These are phyloP conservation scores for Gastrodia elata DNA, from an alignment of 106 monocot species.

Conservation along the genomic window DNA sequence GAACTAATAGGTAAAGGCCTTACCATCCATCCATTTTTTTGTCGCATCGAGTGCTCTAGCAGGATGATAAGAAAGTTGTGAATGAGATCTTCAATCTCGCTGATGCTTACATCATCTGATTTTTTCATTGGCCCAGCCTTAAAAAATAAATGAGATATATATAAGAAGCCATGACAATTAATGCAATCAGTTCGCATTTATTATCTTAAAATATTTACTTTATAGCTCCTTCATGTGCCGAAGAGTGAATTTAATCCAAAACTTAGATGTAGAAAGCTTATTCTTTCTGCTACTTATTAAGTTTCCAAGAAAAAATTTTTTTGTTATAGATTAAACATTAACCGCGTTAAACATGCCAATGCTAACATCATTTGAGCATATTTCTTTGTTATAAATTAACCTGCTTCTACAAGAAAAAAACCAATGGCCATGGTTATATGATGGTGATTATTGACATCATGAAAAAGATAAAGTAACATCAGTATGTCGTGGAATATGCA, in stretches of 20 bases:
- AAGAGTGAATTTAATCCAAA: not conserved
- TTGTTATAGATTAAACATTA: not conserved
- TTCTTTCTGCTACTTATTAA: not conserved
- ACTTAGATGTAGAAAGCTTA: not conserved
- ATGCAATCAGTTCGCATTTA: not conserved
- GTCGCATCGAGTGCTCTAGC: constrained; percentile 93
- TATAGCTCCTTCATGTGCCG: not conserved
- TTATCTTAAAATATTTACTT: not conserved
- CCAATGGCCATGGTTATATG: not conserved
- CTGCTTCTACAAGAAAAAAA: not conserved
- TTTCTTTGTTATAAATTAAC: not conserved
- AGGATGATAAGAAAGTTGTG: constrained; percentile 91
- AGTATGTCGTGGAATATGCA: no score
- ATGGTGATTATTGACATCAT: not conserved
- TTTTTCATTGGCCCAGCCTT: constrained; percentile 49
- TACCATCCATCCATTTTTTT: constrained; percentile 98
- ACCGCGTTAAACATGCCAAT: not conserved
- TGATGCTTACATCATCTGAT: constrained; percentile 44
- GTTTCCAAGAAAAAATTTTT: not conserved
- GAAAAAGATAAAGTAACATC: no score
- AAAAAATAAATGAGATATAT: not conserved
- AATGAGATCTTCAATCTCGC: constrained; percentile 91
- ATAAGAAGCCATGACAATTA: not conserved
- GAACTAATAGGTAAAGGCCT: constrained; percentile 7
- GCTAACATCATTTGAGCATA: not conserved